These are phyloP conservation scores for Rhytidiadelphus loreus DNA, from an alignment of 225 moss, liverwort and hornwort species.

Conservation along the genomic window DNA sequence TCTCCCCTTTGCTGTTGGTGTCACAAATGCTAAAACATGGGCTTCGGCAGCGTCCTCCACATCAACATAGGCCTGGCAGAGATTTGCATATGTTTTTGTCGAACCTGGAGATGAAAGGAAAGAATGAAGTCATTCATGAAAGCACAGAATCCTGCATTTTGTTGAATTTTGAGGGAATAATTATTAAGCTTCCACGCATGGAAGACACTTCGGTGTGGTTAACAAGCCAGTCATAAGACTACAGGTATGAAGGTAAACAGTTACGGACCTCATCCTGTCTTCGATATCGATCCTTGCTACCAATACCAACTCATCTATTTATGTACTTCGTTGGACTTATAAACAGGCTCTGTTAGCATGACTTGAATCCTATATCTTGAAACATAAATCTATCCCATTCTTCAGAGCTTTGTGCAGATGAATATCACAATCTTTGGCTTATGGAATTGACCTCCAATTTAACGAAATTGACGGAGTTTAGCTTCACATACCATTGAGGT, in stretches of 20 bases:
- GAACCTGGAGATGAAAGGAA: background rate
- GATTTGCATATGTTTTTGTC: conserved; percentile 14
- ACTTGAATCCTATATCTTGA: background rate
- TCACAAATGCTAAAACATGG: conserved; percentile 30
- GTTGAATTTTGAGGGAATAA: background rate
- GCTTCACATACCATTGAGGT: conserved; percentile 22
- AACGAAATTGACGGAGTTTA: background rate
- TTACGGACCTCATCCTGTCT: background rate
- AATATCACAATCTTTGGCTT: background rate
- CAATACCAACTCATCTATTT: background rate
- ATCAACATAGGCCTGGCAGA: conserved; percentile 34
- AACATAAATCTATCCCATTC: background rate
- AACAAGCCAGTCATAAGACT: background rate
- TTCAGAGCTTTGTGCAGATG: background rate
- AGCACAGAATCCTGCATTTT: background rate
- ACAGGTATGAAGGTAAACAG: background rate
- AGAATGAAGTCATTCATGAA: background rate
- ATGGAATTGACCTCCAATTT: background rate
- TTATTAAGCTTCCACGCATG: background rate
- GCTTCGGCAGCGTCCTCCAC: conserved; percentile 40
- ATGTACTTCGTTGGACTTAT: background rate
- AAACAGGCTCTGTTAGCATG: background rate
- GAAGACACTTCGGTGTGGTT: background rate
- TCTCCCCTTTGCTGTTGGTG: conserved; percentile 15
- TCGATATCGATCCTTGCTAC: background rate